Percentiles rank a stretch among this genome's conserved stretches.
phyloP scores from a whole-genome alignment of 257 asterid species.

The Asclepias syriaca region DNA sequence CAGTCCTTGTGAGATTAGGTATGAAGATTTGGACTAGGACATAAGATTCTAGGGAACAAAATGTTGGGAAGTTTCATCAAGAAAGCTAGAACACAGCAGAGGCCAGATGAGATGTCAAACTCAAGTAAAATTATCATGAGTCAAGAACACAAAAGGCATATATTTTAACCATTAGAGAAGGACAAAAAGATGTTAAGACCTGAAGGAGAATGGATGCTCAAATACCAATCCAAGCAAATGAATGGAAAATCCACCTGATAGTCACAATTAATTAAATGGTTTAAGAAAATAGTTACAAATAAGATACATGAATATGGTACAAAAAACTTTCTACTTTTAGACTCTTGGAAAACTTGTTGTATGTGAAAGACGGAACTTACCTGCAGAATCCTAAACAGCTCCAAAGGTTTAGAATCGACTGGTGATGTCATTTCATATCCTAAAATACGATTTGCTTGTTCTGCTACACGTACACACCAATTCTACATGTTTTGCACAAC shows the following conservation, averaged over 20 bases:
- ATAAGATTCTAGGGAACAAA: not conserved
- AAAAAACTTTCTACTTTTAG: not conserved
- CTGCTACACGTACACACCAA: not conserved
- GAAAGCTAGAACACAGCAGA: slow-evolving; percentile 1
- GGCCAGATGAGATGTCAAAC: not conserved
- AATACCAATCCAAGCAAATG: not conserved
- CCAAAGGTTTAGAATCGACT: not conserved
- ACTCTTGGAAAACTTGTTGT: not conserved
- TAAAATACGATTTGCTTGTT: not conserved
- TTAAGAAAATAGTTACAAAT: not conserved
- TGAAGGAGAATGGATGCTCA: not conserved
- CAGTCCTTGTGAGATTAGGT: too few relatives aligned
- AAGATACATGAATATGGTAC: not conserved
- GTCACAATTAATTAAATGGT: not conserved
- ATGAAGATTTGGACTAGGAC: not conserved
- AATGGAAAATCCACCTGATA: not conserved
- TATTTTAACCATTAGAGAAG: not conserved
- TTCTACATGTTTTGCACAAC: not conserved
- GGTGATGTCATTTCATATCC: not conserved
- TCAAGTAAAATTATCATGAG: not conserved
- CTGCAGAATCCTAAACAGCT: not conserved
- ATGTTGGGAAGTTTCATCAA: not conserved
- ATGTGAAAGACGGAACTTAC: not conserved
- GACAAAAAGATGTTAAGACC: not conserved
- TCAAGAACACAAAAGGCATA: not conserved